Evolutionary conservation across 257 asterid species (phyloP), one percentile per base, ranked within the genome.

Genomic region (Solanum gracilifrons): DNA sequence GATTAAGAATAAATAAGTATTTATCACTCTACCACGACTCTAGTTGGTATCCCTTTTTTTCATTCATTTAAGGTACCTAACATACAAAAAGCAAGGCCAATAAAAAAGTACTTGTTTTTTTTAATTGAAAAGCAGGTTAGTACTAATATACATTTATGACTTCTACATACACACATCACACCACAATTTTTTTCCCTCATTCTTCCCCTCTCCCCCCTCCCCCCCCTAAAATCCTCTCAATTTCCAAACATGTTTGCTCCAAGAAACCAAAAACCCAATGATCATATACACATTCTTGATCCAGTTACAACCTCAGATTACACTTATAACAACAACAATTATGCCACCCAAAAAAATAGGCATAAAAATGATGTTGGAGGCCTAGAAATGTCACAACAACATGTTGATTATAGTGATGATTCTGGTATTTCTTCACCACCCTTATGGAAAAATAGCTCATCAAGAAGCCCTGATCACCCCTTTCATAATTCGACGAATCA

Each of bases 341-440:
- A 55, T 1, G 82, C 85, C 77, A 83, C 3, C 27, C 31, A 73
- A n/a, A 46, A 80, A 58, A 46, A 84, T 41, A 89, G 80, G 27
- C 62, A 25, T 1, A 41, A 27, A 43, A 46, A 29, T 80, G 68
- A 90, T 46, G 18, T 95, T 16, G 76, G 92, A 68, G 94, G 51
- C 51, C 29, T 43, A 43, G 29, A 80, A 8, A 46, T 5, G 16
- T 80, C 36, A 80, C 25, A 46, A 20, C 29, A 29, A 9, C 39
- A 43, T 46, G 85, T 93, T 29, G 76, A 87, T 20, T 82, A 76
- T 62, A 82, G 21, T 18, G 93, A 94, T 46, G 93, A 92, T 33
- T 95, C 97, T 5, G 98, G 92, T 15, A 90, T 82, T 36, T 87
- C 68, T 37, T 93, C 96, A 46, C 97, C 95, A 43, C 99, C 98